Conservation (phyloP, 2,329 filamentous ascomycete species). For the Setomelanomma holmii region DNA sequence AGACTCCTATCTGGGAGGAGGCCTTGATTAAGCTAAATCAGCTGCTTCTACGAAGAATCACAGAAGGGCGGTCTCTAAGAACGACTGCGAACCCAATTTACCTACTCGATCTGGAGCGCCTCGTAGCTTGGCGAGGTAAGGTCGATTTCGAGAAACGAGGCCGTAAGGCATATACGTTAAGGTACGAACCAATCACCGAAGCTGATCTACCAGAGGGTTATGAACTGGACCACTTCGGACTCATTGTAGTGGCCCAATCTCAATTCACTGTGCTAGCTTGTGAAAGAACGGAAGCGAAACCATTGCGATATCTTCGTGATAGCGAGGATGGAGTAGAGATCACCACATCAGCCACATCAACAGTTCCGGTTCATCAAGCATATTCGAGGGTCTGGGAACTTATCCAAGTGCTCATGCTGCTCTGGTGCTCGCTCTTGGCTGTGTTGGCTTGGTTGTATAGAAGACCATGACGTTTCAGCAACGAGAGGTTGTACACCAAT, state of each 20-base stretch:
- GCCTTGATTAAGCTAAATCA: slow-evolving; percentile 22
- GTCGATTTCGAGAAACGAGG: slow-evolving; percentile 12
- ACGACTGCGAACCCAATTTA: slow-evolving; percentile 11
- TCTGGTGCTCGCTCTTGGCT: no score
- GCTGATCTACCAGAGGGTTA: slow-evolving; percentile 16
- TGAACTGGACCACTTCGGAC: slow-evolving; percentile 16
- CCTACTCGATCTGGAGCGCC: slow-evolving; percentile 10
- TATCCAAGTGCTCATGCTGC: no score
- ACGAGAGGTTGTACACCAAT: no score
- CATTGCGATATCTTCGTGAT: no score
- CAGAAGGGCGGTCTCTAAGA: slow-evolving; percentile 7
- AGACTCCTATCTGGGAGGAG: slow-evolving; percentile 17
- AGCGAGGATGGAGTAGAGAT: no score
- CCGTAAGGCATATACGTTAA: slow-evolving; percentile 5
- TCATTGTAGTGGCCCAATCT: slow-evolving; percentile 8
- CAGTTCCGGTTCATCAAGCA: no score
- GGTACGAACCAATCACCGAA: slow-evolving; percentile 5
- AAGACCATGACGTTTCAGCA: no score
- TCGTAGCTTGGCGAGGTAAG: slow-evolving; percentile 9
- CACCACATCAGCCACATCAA: no score
- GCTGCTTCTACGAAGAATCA: slow-evolving; percentile 17
- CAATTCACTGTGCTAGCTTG: no score
- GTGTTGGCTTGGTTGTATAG: no score
- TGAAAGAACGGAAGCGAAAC: no score
- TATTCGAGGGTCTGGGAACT: no score